Percentiles rank a stretch among this genome's conserved stretches.
These are phyloP conservation scores for Auricularia cornea DNA, from an alignment of 768 basidiomycete species.

Conservation along the genomic window DNA sequence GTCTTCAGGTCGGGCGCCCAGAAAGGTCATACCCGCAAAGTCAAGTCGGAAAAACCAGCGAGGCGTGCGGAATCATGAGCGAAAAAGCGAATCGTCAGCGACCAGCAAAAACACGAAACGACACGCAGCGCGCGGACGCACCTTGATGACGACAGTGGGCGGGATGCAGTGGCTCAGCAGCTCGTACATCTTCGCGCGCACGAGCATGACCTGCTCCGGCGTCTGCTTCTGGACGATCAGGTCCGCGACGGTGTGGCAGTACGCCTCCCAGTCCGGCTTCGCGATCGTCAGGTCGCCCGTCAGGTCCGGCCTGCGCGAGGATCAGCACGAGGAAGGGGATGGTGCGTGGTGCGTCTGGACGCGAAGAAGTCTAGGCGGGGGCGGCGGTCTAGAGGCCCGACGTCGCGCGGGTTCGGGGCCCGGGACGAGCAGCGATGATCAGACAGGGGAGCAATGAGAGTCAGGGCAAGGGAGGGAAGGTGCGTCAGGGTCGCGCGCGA, in stretches of 20 bases:
- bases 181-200: constrained; percentile 90
- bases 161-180: constrained; percentile 96
- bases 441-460: too few species aligned
- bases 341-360: too few species aligned
- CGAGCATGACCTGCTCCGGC: constrained; percentile 83
- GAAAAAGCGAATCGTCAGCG: too few species aligned
- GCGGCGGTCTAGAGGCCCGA: too few species aligned
- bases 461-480: too few species aligned
- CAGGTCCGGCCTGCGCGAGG: constrained; percentile 59
- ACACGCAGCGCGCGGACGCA: constrained; percentile 23
- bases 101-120: too few species aligned
- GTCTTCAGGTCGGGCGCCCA: too few species aligned
- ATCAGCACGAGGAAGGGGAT: neutral
- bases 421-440: too few species aligned
- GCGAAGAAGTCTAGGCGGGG: neutral
- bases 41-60: constrained; percentile 1
- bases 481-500: too few species aligned
- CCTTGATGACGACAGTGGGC: constrained; percentile 85
- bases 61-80: neutral
- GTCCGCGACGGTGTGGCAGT: constrained; percentile 87
- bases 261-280: constrained; percentile 99
- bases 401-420: too few species aligned
- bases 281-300: constrained; percentile 73
- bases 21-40: neutral
- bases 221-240: constrained; percentile 84